Evolutionary conservation across 2,329 filamentous ascomycete genomes (phyloP), one percentile per base, ranked within the genome.

Genomic region (Exophiala alcalophila): DNA sequence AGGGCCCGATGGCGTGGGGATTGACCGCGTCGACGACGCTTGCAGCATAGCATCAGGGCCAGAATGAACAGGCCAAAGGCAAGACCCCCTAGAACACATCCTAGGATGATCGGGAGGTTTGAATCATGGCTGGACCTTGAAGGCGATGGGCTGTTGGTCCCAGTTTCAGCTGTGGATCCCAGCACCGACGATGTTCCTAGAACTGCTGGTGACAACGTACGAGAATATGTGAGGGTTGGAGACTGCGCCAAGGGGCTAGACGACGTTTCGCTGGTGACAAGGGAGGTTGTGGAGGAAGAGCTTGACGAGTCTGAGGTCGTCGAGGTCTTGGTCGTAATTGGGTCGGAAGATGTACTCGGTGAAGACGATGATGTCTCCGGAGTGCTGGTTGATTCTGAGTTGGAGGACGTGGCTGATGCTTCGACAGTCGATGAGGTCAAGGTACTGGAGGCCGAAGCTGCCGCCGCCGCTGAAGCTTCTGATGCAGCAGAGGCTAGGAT

Each of bases 41-140:
- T 53, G 29, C 42, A 41, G 28, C 51, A 53, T 20, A 52, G 19
- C 4, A 52, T 18, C 8, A 54, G 19, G 12, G 48, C 44, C 18
- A 55, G 21, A 15, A 50, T 47, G 23, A 52, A 38, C n/a, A 53
- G 29, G 1, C 51, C 50, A 5, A 55, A 34, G 9, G 44, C 54
- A 15, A 57, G 41, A 32, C 46, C 50, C 9, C 54, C 54, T 3
- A 57, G 37, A 4, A 54, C 53, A 24, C 27, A 47, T 21, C 54
- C 54, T 3, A 57, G 47, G 9, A 57, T 50, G n/a, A 55, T 57
- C 1, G 47, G 23, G 4, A 57, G 40, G 3, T 46, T 47, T 18
- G 44, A 40, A 14, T 40, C 23, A 28, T 43, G 23, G 30, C 28
- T 37, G 27, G 44, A 39, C 20, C 21, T 25, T 20, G 25, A 30